phyloP scores from a whole-genome alignment of 2,329 filamentous ascomycete genomes.

The Lecanicillium sp. region DNA sequence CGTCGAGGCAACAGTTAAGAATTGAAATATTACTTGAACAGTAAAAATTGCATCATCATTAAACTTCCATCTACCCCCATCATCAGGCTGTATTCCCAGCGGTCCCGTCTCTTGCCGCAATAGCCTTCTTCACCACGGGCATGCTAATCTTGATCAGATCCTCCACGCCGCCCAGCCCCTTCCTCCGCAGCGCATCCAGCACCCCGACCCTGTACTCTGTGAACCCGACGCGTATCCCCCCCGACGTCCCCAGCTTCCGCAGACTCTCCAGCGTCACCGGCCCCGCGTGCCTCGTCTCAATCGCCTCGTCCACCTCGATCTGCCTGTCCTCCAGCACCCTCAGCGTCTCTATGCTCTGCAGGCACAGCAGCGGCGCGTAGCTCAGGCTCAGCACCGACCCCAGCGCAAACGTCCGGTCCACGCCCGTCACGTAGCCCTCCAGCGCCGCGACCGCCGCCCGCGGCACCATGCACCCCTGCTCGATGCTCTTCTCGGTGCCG shows the following conservation, averaged over 20 bases:
- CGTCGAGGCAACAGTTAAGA: too few species aligned
- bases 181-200: constrained; percentile 58
- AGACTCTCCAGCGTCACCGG: constrained; percentile 67
- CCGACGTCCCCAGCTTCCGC: constrained; percentile 53
- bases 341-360: constrained; percentile 50
- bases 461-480: constrained; percentile 48
- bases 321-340: constrained; percentile 53
- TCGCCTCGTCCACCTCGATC: constrained; percentile 30
- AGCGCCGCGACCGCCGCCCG: constrained; percentile 39
- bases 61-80: too few species aligned
- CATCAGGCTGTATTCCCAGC: too few species aligned
- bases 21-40: too few species aligned
- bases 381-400: constrained; percentile 51
- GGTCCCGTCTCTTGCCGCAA: constrained; percentile 14
- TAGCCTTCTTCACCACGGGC: constrained; percentile 59
- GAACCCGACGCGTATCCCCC: constrained; percentile 63
- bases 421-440: constrained; percentile 40
- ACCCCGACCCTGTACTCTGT: constrained; percentile 70
- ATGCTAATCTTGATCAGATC: constrained; percentile 76
- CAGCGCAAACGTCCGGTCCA: constrained; percentile 43
- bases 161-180: constrained; percentile 59
- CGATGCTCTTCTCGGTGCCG: constrained; percentile 55
- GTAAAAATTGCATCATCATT: too few species aligned
- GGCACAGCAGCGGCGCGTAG: constrained; percentile 50
- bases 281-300: constrained; percentile 51